These are phyloP conservation scores for Fomitopsis palustris DNA, from an alignment of 1,284 basidiomycete species.

Conservation along the genomic window DNA sequence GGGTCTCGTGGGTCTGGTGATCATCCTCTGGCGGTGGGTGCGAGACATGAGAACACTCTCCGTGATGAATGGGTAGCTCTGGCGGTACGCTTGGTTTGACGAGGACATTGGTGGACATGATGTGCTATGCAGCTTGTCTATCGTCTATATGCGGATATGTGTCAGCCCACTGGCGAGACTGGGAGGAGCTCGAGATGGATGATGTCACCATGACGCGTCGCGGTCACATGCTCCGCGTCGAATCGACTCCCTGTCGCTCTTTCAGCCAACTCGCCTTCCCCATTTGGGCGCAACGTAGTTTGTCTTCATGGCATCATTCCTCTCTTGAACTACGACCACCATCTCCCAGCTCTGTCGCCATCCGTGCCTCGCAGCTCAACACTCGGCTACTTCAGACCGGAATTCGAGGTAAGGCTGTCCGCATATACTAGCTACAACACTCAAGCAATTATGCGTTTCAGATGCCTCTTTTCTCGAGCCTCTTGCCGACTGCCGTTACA, in stretches of 20 bases:
- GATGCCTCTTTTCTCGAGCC: slow-evolving; percentile 30
- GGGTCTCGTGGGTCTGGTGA: slow-evolving; percentile 9
- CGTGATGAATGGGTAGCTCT: slow-evolving; percentile 10
- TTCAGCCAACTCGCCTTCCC: background rate
- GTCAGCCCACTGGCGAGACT: background rate
- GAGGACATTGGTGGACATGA: background rate
- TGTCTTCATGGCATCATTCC: too few relatives aligned
- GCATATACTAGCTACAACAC: background rate
- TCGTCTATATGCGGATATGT: background rate
- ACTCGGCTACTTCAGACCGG: too few relatives aligned
- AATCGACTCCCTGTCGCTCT: background rate
- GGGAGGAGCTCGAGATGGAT: background rate
- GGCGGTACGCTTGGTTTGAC: slow-evolving; percentile 18
- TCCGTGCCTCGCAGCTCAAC: too few relatives aligned
- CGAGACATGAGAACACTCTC: slow-evolving; percentile 17
- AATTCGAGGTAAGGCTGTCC: too few relatives aligned
- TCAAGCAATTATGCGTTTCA: too few relatives aligned
- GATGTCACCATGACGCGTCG: background rate
- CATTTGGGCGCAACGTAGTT: background rate
- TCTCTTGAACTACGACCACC: background rate
- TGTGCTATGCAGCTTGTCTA: background rate
- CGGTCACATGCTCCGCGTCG: background rate
- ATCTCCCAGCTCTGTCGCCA: background rate
- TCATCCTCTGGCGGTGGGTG: slow-evolving; percentile 27
- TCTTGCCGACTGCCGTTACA: slow-evolving; percentile 32